Conservation (phyloP, 2,329 filamentous ascomycete genomes). For the Cladosporium sp. region DNA sequence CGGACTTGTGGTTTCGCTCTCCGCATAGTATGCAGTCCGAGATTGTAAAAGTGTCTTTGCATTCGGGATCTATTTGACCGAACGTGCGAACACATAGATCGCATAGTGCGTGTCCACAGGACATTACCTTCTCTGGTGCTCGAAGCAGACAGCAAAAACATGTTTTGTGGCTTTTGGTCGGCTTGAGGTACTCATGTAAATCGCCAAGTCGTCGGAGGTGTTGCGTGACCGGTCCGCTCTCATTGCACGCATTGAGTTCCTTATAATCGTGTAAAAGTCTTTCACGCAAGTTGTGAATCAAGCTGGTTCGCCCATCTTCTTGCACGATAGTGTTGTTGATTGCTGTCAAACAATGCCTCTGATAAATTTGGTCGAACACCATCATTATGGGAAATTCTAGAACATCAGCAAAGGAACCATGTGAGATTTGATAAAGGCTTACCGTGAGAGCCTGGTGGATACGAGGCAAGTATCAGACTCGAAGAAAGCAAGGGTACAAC, state of each 20-base stretch:
- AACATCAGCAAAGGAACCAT: neutral
- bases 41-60: conserved; percentile 25
- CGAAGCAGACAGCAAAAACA: conserved; percentile 30
- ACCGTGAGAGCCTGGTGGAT: conserved; percentile 24
- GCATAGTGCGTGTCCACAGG: conserved; percentile 33
- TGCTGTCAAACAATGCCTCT: neutral
- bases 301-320: neutral
- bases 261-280: neutral
- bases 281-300: neutral
- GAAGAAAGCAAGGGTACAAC: conserved; percentile 24
- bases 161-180: conserved; percentile 20
- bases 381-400: conserved; percentile 11
- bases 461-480: conserved; percentile 23
- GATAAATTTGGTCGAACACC: conserved; percentile 13
- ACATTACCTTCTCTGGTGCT: conserved; percentile 29
- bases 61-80: conserved; percentile 17
- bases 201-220: conserved; percentile 1
- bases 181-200: conserved; percentile 3
- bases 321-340: conserved; percentile 1
- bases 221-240: neutral
- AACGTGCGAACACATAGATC: conserved; percentile 31
- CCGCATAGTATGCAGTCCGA: conserved; percentile 28
- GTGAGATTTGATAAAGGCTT: conserved; percentile 6
- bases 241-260: neutral
- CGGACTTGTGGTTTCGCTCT: conserved; percentile 9